These are phyloP conservation scores for Phyllosticta citrichinensis DNA, from an alignment of 2,329 filamentous ascomycete genomes.

Conservation along the genomic window DNA sequence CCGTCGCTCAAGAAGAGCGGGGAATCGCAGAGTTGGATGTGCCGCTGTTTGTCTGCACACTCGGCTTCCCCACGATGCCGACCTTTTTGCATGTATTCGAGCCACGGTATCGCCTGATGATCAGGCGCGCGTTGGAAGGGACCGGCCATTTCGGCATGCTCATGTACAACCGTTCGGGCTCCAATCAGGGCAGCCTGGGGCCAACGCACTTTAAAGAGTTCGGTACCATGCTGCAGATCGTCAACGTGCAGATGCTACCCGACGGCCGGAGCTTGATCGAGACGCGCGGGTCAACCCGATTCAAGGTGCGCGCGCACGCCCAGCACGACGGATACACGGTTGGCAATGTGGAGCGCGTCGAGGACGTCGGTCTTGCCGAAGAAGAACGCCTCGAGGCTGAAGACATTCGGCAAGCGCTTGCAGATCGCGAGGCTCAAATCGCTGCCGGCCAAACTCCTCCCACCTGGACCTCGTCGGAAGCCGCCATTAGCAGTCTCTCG, in stretches of 20 bases:
- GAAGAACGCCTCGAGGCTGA: constrained; percentile 67
- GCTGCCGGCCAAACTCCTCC: constrained; percentile 11
- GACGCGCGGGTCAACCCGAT: constrained; percentile 65
- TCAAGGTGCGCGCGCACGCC: constrained; percentile 56
- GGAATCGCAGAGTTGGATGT: constrained; percentile 45
- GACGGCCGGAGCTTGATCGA: constrained; percentile 78
- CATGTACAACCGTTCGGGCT: constrained; percentile 50
- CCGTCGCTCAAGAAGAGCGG: constrained; percentile 48
- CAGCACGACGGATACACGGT: constrained; percentile 68
- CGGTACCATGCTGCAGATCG: constrained; percentile 69
- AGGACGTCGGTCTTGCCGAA: constrained; percentile 72
- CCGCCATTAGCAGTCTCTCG: constrained; percentile 47
- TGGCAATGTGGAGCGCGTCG: constrained; percentile 64
- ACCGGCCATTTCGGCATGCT: constrained; percentile 79
- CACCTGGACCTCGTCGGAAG: background rate
- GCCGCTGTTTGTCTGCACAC: constrained; percentile 70
- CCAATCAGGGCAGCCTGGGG: constrained; percentile 42
- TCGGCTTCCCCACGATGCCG: constrained; percentile 71
- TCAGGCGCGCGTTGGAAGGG: constrained; percentile 63
- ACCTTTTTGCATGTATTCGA: constrained; percentile 90
- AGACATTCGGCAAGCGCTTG: constrained; percentile 44
- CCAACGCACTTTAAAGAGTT: constrained; percentile 56
- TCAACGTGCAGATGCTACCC: constrained; percentile 60
- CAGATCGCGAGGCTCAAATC: constrained; percentile 6
- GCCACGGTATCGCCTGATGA: constrained; percentile 84